Evolutionary conservation across 768 basidiomycete genomes (phyloP), one percentile per base, ranked within the genome.

Genomic region (Boletus sp.): DNA sequence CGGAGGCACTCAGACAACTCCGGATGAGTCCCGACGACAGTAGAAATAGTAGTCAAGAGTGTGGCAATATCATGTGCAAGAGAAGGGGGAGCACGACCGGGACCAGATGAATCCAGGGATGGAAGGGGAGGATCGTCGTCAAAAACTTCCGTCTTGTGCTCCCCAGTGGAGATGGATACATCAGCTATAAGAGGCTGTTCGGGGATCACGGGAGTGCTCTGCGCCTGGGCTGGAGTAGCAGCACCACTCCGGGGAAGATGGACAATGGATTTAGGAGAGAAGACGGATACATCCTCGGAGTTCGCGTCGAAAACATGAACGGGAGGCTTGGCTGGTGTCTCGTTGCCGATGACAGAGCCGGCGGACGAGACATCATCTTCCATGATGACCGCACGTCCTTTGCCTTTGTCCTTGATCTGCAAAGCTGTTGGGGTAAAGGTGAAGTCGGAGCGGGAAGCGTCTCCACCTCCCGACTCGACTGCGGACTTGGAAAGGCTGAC

Each of bases 1-100:
- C 82, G 83, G 52, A 92, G 65, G 41, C 79, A 79, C 51, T 87
- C 84, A 4, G 85, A 79, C 11, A 92, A 68, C 57, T 92, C 88
- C 5, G 90, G 90, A 60, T 91, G 87, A 6, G 80, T 68, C 0
- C 79, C 72, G 40, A 90, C 65, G 30, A 84, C 75, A n/a, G 68
- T 72, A 39, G 78, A 79, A 51, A 91, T 67, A 2, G 77, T 77
- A 30, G 75, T 76, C 53, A 92, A 70, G 32, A 92, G 73, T 1
- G 77, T 66, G 1, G 88, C 83, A 38, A 92, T 64, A 58, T 93
- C 90, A 50, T 80, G 73, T 3, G 82, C 76, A 51, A 91, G 73
- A 7, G 84, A 83, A 15, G 79, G 68, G 38, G 70, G 59, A 27
- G 68, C 47, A 21, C 56, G 58, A 10, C 55, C 49, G 27, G 67